Evolutionary conservation across 371 early-diverging fungal genomes (phyloP), one percentile per base, ranked within the genome.

Genomic region (Smittium culicis): DNA sequence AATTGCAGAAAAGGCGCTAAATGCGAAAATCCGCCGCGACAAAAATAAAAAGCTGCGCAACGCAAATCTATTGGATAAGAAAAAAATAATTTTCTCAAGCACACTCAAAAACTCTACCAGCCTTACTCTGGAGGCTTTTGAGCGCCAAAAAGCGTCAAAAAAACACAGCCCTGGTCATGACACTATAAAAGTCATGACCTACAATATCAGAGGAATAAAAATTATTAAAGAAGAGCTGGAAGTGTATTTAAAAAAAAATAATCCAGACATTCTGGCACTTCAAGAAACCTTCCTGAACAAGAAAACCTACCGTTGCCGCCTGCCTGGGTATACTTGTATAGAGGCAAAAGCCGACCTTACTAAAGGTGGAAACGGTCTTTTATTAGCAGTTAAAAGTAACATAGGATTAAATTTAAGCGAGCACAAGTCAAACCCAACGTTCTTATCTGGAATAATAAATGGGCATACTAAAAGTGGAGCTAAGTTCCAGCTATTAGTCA

Each of bases 211-310:
- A 20, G 45, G 45, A 45, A 45, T 45, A 45, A 45, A 45, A 45
- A 45, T 11, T 45, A 11, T 45, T 20, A 11, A 20, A 45, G 45
- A 45, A 45, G 5, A 45, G 45, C 20, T 45, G 5, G 45, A 45
- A 20, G 20, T 11, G 5, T 45, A 45, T 20, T 20, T 45, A 5
- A 45, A 45, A 5, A 11, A 5, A 20, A 20, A 5, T 45, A 45
- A 45, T 5, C 45, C 60, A 59, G 60, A 59, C 5, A 59, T 59
- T 32, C 31, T 59, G 60, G 60, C 60, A n/a, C 27, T 59, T 29
- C 60, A 59, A n/a, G 60, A 59, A 59, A 59, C 60, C 27, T 59
- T 59, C 16, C n/a, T 29, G 5, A 59, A 59, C n/a, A 59, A 59
- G n/a, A 59, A 59, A 59, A 31, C 60, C 5, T 59, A n/a, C 60